Conservation (phyloP, 441 rosid genomes). For the Eruca vesicaria region DNA sequence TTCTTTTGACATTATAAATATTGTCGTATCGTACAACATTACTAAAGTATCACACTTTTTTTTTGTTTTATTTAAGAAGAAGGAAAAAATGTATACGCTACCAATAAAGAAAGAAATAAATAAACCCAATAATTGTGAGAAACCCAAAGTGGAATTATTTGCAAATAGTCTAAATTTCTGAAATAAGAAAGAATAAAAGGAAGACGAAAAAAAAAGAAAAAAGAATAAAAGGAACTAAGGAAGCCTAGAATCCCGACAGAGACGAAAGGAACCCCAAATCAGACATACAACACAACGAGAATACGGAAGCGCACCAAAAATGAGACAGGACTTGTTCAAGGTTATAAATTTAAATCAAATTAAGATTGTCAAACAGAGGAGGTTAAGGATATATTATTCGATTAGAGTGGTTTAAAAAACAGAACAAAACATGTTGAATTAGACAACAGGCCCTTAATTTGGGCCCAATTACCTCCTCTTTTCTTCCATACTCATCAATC, state of each 20-base stretch:
- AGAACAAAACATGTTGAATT: not conserved
- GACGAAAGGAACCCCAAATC: constrained; percentile 14
- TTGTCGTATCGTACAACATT: not conserved
- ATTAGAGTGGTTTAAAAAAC: not conserved
- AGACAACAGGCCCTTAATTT: not conserved
- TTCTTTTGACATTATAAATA: constrained; percentile 6
- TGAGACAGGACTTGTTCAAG: not conserved
- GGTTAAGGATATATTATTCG: not conserved
- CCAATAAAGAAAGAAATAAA: not conserved
- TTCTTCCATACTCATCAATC: not conserved
- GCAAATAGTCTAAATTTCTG: not conserved
- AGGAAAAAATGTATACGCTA: not conserved
- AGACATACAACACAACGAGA: constrained; percentile 8
- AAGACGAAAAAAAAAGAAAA: too few relatives aligned
- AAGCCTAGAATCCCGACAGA: constrained; percentile 12
- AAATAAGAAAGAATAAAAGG: not conserved
- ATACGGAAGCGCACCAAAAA: not conserved
- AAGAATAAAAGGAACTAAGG: not conserved
- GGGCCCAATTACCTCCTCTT: not conserved
- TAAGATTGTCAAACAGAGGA: not conserved
- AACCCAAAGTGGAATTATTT: not conserved
- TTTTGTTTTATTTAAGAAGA: too few relatives aligned
- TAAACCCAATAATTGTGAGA: not conserved
- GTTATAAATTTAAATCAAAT: not conserved
- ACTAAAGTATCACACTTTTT: not conserved